Evolutionary conservation across 192 early-diverging fungal species (phyloP).

Genomic region (Funneliformis mosseae): DNA sequence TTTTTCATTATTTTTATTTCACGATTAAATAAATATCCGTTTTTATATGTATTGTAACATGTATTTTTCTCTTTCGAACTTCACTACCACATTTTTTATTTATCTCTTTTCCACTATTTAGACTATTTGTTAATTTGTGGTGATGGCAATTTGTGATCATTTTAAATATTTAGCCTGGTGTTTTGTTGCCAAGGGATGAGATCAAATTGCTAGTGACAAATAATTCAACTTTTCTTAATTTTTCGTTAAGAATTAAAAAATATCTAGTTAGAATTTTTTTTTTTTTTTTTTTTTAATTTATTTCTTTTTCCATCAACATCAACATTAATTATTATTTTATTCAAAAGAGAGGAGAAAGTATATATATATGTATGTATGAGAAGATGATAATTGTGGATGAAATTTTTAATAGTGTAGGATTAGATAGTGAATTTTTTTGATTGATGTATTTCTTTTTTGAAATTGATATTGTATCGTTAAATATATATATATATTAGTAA

Average conservation of each 20-base stretch:
- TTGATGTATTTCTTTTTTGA: not conserved
- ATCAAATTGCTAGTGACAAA: not conserved
- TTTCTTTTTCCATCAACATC: not conserved
- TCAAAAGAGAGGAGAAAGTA: not conserved
- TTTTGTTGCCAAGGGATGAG: not conserved
- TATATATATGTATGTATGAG: too few relatives aligned
- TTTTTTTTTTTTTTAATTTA: not conserved
- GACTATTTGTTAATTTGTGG: not conserved
- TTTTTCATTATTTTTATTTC: not conserved
- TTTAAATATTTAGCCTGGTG: not conserved
- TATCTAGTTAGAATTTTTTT: not conserved
- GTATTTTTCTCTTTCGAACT: not conserved
- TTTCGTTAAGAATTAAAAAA: not conserved
- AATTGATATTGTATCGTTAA: not conserved
- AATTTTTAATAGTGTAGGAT: not conserved
- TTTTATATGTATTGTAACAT: not conserved
- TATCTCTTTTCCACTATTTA: not conserved
- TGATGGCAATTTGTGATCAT: not conserved
- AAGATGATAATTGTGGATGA: too few relatives aligned
- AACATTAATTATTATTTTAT: not conserved
- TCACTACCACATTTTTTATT: not conserved
- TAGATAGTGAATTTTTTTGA: not conserved
- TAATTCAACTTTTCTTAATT: not conserved
- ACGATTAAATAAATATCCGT: not conserved
- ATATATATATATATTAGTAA: not conserved